phyloP scores from a whole-genome alignment of 805 yeast species.

The Suhomyces sp. region DNA sequence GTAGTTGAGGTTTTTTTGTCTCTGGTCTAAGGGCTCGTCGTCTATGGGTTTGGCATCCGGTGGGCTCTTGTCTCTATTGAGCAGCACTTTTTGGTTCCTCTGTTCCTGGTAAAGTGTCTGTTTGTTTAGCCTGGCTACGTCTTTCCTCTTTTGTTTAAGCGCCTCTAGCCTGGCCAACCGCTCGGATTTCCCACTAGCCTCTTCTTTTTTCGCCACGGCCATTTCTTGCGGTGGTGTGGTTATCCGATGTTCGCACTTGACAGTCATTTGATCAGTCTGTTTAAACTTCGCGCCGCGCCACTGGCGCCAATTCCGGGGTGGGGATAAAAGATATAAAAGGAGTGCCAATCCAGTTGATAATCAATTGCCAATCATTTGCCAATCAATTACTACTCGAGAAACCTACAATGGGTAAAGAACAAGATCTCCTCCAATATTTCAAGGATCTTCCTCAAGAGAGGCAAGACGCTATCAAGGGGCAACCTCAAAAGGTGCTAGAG shows the following conservation, averaged over 20 bases:
- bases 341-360: too few species aligned
- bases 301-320: neutral
- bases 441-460: conserved; percentile 19
- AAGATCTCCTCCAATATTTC: conserved; percentile 21
- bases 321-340: neutral
- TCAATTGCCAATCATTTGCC: too few species aligned
- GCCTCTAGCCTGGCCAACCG: conserved; percentile 14
- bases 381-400: neutral
- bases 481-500: conserved; percentile 31
- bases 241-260: neutral
- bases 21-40: conserved; percentile 1
- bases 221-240: neutral
- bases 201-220: neutral
- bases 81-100: conserved; percentile 13
- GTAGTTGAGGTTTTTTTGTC: conserved; percentile 15
- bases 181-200: neutral
- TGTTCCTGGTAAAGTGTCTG: conserved; percentile 15
- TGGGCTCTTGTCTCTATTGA: conserved; percentile 34
- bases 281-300: neutral
- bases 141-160: conserved; percentile 13
- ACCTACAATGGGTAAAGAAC: conserved; percentile 17
- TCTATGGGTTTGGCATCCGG: neutral
- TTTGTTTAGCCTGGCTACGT: conserved; percentile 15
- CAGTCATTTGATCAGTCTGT: neutral
- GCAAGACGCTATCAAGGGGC: conserved; percentile 21